Evolutionary conservation across 2,329 filamentous ascomycete genomes (phyloP).

Genomic region (Colletotrichum sp.): DNA sequence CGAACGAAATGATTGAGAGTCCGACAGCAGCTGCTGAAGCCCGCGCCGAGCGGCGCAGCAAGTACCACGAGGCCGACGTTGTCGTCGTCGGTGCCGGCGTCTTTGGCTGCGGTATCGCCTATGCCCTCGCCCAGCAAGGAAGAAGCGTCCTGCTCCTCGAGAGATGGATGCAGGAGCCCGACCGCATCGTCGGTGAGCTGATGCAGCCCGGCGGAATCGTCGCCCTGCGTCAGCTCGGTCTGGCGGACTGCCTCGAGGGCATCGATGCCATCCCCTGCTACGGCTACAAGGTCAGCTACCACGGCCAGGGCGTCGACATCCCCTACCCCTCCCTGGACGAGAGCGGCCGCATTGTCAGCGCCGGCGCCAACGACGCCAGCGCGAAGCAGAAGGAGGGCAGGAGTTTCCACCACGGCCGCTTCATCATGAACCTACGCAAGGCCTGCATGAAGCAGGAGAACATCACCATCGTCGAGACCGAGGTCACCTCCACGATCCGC

Average conservation of each 20-base stretch:
- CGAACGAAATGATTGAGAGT: conserved; percentile 32
- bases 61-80: conserved; percentile 75
- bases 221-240: conserved; percentile 79
- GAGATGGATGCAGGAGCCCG: conserved; percentile 86
- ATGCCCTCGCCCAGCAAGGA: conserved; percentile 85
- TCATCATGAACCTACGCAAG: conserved; percentile 81
- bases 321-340: conserved; percentile 74
- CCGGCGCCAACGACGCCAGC: conserved; percentile 4
- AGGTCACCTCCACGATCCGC: conserved; percentile 77
- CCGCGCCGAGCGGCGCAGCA: conserved; percentile 52
- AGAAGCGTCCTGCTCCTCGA: conserved; percentile 91
- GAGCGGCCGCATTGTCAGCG: conserved; percentile 33
- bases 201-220: conserved; percentile 90
- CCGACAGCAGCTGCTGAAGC: conserved; percentile 40
- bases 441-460: conserved; percentile 79
- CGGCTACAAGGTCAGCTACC: conserved; percentile 89
- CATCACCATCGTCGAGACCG: conserved; percentile 90
- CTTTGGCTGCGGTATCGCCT: conserved; percentile 85
- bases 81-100: conserved; percentile 93
- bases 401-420: conserved; percentile 92
- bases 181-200: conserved; percentile 94
- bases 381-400: conserved; percentile 65
- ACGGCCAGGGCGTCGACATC: conserved; percentile 74
- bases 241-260: conserved; percentile 81
- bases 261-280: conserved; percentile 86